Percentiles rank a stretch among this genome's conserved stretches.
These are phyloP conservation scores for Phalaenopsis equestris DNA, from an alignment of 106 monocot genomes.

Conservation along the genomic window DNA sequence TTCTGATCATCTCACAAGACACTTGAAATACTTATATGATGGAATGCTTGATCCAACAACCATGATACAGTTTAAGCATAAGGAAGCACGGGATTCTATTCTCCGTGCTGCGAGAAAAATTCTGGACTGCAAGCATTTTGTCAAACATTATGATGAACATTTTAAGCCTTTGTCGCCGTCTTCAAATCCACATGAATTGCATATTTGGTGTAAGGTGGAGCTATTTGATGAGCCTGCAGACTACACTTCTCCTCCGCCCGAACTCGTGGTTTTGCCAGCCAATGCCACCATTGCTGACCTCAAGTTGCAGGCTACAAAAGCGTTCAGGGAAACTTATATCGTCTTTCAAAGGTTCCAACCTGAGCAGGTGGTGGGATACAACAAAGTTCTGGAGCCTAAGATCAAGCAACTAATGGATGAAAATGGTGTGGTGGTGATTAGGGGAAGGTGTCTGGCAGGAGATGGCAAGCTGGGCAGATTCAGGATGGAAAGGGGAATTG, in stretches of 20 bases:
- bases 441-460: constrained; percentile 38
- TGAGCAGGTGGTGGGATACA: constrained; percentile 36
- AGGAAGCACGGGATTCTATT: constrained; percentile 1
- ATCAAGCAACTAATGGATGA: constrained; percentile 33
- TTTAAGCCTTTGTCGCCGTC: background rate
- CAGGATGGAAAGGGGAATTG: constrained; percentile 64
- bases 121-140: constrained; percentile 82
- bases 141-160: constrained; percentile 41
- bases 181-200: constrained; percentile 9
- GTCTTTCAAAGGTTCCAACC: constrained; percentile 49
- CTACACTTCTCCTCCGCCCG: constrained; percentile 37
- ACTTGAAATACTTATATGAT: constrained; percentile 60
- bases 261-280: constrained; percentile 40
- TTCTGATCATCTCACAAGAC: constrained; percentile 28
- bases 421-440: constrained; percentile 12
- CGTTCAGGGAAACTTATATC: constrained; percentile 64
- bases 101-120: constrained; percentile 28
- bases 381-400: constrained; percentile 15
- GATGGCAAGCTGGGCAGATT: constrained; percentile 28
- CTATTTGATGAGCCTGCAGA: constrained; percentile 34
- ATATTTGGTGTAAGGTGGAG: constrained; percentile 44
- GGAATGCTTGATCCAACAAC: constrained; percentile 42
- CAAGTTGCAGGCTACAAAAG: constrained; percentile 42
- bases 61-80: constrained; percentile 51
- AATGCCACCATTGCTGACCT: constrained; percentile 51